Percentiles rank a stretch among this genome's conserved stretches.
phyloP scores from a whole-genome alignment of 257 asterid genomes.

The Oldenlandia corymbosa region DNA sequence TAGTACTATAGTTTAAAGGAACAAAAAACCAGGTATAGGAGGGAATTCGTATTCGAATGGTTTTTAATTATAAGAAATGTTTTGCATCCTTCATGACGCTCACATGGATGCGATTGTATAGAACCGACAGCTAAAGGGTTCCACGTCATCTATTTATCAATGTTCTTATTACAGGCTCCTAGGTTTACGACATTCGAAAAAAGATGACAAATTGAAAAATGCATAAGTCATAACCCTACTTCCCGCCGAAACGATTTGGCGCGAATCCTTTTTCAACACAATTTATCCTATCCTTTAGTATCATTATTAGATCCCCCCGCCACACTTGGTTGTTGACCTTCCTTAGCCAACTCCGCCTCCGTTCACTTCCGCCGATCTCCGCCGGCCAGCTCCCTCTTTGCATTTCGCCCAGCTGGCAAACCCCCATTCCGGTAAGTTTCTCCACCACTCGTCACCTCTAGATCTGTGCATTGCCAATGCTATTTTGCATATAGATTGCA shows the following conservation, averaged over 20 bases:
- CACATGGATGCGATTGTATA: too few relatives aligned
- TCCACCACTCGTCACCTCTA: neutral
- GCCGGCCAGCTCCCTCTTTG: neutral
- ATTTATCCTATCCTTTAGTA: conserved; percentile 10
- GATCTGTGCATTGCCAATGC: neutral
- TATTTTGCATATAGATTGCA: neutral
- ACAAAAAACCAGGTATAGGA: too few relatives aligned
- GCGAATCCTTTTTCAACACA: conserved; percentile 25
- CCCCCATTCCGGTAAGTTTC: conserved; percentile 10
- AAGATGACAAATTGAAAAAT: too few relatives aligned
- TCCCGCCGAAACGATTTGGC: conserved; percentile 58
- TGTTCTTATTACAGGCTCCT: neutral
- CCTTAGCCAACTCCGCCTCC: neutral
- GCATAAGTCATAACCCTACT: conserved; percentile 19
- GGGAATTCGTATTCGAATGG: too few relatives aligned
- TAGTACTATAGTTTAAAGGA: too few relatives aligned
- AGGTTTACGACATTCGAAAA: neutral
- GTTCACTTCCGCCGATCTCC: neutral
- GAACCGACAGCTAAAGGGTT: too few relatives aligned
- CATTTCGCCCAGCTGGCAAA: neutral
- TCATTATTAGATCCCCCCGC: neutral
- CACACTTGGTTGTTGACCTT: neutral
- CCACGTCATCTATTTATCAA: neutral
- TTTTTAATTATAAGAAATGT: too few relatives aligned
- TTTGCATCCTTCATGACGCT: too few relatives aligned